Conservation (phyloP, 106 monocot species). For the Iris macrosiphon region DNA sequence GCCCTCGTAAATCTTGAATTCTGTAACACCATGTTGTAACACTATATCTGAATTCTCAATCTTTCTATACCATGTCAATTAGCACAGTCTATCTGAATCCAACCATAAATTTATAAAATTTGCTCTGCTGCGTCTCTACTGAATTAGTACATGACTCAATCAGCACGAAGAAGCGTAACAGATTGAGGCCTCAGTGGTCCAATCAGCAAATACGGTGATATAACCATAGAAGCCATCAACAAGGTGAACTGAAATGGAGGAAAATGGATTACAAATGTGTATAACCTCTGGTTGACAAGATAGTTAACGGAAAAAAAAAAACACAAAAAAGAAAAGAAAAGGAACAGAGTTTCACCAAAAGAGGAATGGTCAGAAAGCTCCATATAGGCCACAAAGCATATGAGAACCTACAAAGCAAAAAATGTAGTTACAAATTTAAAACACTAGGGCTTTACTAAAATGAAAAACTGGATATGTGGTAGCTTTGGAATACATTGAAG, state of each 20-base stretch:
- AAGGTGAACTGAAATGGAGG: constrained; percentile 14
- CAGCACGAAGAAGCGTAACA: constrained; percentile 8
- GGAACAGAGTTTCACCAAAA: constrained; percentile 4
- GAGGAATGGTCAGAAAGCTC: constrained; percentile 16
- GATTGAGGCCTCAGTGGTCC: constrained; percentile 12
- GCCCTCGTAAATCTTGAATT: too few species aligned
- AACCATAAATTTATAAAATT: too few species aligned
- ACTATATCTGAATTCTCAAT: too few species aligned
- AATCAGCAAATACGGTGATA: constrained; percentile 12
- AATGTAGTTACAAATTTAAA: neutral
- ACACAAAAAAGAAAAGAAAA: too few species aligned
- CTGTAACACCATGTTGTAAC: too few species aligned
- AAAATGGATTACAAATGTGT: neutral
- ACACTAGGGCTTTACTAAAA: neutral
- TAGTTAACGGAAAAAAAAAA: neutral
- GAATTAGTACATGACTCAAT: constrained; percentile 8
- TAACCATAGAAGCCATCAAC: constrained; percentile 15
- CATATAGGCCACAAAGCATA: constrained; percentile 23
- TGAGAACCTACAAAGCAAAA: constrained; percentile 13
- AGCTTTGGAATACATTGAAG: neutral
- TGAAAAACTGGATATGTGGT: neutral
- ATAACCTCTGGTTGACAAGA: neutral
- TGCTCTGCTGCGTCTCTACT: too few species aligned
- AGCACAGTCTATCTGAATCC: too few species aligned
- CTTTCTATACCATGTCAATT: too few species aligned